Evolutionary conservation across 2,329 filamentous ascomycete genomes (phyloP).

Genomic region (Paraphoma sp.): DNA sequence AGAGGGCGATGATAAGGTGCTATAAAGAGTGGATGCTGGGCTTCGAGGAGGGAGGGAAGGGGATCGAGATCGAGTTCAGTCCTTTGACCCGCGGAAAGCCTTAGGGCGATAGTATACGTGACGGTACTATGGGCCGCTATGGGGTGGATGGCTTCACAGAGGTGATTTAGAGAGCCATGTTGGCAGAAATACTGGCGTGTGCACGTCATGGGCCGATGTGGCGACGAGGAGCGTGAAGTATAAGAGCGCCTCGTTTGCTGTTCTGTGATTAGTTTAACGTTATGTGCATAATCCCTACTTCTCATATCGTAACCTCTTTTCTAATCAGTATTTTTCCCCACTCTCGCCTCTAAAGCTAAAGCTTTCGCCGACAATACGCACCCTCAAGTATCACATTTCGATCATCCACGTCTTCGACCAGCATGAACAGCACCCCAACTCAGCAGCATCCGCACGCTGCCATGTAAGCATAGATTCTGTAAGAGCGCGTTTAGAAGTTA

Average conservation of each 20-base stretch:
- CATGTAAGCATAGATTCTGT: not conserved
- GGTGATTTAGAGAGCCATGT: not conserved
- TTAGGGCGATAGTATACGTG: too few relatives aligned
- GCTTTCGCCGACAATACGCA: too few relatives aligned
- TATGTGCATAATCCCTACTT: too few relatives aligned
- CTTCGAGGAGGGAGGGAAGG: not conserved
- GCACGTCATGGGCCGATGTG: not conserved
- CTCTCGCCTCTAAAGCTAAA: too few relatives aligned
- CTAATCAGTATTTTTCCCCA: too few relatives aligned
- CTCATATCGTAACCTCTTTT: too few relatives aligned
- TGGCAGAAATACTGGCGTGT: not conserved
- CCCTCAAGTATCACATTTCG: too few relatives aligned
- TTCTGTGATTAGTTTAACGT: too few relatives aligned
- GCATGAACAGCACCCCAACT: not conserved
- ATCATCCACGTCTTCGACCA: not conserved
- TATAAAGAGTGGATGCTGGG: not conserved
- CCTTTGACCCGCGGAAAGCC: not conserved
- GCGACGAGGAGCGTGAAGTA: not conserved
- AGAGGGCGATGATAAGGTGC: not conserved
- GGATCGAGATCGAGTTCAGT: not conserved
- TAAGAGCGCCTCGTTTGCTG: not conserved
- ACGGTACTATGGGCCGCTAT: too few relatives aligned
- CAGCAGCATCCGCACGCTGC: not conserved
- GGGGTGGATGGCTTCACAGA: too few relatives aligned
- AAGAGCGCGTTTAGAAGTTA: not conserved